A percentile compares a stretch with the other conserved stretches of the same genome.
Evolutionary conservation across 345 rosid species (phyloP).

Genomic region (Acer negundo): DNA sequence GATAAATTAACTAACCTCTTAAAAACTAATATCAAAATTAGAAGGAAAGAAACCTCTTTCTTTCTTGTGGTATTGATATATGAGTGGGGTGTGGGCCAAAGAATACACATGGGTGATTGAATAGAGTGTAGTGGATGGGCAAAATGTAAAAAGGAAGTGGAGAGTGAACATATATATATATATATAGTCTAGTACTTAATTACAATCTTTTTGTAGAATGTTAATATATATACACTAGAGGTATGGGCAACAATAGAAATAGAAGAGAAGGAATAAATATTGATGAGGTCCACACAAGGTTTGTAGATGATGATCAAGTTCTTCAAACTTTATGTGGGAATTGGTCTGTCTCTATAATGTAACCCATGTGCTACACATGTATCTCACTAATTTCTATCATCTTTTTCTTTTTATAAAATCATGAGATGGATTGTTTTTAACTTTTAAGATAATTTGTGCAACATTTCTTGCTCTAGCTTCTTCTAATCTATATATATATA

Average conservation of each 20-base stretch:
- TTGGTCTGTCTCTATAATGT: background rate
- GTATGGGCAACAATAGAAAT: background rate
- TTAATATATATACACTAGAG: background rate
- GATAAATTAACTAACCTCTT: too few species aligned
- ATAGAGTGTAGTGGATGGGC: background rate
- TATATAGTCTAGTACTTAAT: background rate
- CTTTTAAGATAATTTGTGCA: background rate
- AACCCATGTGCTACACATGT: constrained; percentile 23
- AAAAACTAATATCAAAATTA: too few species aligned
- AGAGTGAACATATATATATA: background rate
- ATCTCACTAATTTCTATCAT: background rate
- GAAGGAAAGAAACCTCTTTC: too few species aligned
- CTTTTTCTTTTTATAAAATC: background rate
- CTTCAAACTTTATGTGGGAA: background rate
- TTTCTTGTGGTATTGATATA: background rate
- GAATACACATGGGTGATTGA: constrained; percentile 15
- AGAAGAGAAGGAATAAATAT: background rate
- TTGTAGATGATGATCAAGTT: background rate
- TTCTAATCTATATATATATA: too few species aligned
- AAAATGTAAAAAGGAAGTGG: background rate
- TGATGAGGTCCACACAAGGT: constrained; percentile 9
- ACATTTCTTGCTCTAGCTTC: too few species aligned
- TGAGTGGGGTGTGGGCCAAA: constrained; percentile 8
- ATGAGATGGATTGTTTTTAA: background rate
- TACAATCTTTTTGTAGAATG: background rate